These are phyloP conservation scores for Hypoxylon lenormandii DNA, from an alignment of 495 filamentous ascomycete species.

Conservation along the genomic window DNA sequence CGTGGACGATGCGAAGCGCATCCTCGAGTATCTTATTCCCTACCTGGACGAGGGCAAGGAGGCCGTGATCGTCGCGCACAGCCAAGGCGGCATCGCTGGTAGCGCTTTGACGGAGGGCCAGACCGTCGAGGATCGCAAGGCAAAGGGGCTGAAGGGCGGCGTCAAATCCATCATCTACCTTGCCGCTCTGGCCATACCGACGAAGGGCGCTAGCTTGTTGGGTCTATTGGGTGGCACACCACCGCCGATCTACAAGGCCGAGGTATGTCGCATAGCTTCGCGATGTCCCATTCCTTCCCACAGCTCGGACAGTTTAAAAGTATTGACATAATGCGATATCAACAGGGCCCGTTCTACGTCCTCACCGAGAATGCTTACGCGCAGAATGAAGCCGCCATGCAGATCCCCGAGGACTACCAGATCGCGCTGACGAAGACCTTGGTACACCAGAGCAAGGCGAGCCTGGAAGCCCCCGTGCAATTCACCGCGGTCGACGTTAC, in stretches of 20 bases:
- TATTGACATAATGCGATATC: background rate
- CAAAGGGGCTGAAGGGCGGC: conserved; percentile 50
- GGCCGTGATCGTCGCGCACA: conserved; percentile 47
- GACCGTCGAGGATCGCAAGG: conserved; percentile 49
- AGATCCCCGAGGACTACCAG: conserved; percentile 17
- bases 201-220: conserved; percentile 23
- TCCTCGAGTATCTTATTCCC: conserved; percentile 29
- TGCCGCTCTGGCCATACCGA: conserved; percentile 33
- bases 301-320: background rate
- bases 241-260: conserved; percentile 30
- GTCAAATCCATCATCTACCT: conserved; percentile 57
- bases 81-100: conserved; percentile 47
- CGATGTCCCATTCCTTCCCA: background rate
- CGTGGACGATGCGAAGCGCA: conserved; percentile 40
- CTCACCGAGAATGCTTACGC: conserved; percentile 30
- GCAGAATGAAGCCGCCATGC: background rate
- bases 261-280: conserved; percentile 22
- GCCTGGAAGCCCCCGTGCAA: conserved; percentile 25
- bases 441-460: conserved; percentile 42
- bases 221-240: conserved; percentile 32
- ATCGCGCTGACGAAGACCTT: conserved; percentile 18
- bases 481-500: conserved; percentile 41
- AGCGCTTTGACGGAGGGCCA: conserved; percentile 46
- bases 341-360: conserved; percentile 40
- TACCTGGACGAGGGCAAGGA: conserved; percentile 47